These are phyloP conservation scores for Kuraishia capsulata DNA, from an alignment of 805 yeast genomes.

Conservation along the genomic window DNA sequence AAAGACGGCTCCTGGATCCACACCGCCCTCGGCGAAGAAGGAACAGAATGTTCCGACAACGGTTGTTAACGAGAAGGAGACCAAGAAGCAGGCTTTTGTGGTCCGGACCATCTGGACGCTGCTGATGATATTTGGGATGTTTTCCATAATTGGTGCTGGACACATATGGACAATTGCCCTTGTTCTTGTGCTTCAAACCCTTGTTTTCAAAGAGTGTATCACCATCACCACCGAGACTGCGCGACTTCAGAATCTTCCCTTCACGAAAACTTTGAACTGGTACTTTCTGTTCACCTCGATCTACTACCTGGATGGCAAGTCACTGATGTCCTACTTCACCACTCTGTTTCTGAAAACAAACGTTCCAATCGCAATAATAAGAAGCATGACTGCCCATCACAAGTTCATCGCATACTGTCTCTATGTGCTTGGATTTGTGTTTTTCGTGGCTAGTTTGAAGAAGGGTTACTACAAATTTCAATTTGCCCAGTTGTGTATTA, in stretches of 20 bases:
- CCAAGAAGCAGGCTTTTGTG: constrained; percentile 74
- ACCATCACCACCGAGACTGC: constrained; percentile 72
- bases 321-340: constrained; percentile 59
- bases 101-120: constrained; percentile 90
- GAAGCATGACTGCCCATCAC: constrained; percentile 47
- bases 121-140: constrained; percentile 76
- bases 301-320: constrained; percentile 83
- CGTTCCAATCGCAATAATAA: constrained; percentile 16
- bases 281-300: constrained; percentile 82
- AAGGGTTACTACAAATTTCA: constrained; percentile 88
- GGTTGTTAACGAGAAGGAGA: constrained; percentile 35
- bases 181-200: constrained; percentile 65
- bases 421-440: constrained; percentile 80
- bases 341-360: constrained; percentile 5
- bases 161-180: constrained; percentile 71
- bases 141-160: constrained; percentile 68
- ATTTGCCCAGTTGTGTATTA: constrained; percentile 86
- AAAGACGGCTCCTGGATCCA: constrained; percentile 27
- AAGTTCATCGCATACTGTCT: constrained; percentile 75
- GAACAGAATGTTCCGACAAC: too few species aligned
- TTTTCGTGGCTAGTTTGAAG: constrained; percentile 81
- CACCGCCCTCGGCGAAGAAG: too few species aligned
- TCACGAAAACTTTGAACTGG: constrained; percentile 84
- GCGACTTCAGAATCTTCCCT: constrained; percentile 72
- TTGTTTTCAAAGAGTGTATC: constrained; percentile 88